Evolutionary conservation across 148 eudicot genomes (phyloP).

Genomic region (Rhododendron simsii): DNA sequence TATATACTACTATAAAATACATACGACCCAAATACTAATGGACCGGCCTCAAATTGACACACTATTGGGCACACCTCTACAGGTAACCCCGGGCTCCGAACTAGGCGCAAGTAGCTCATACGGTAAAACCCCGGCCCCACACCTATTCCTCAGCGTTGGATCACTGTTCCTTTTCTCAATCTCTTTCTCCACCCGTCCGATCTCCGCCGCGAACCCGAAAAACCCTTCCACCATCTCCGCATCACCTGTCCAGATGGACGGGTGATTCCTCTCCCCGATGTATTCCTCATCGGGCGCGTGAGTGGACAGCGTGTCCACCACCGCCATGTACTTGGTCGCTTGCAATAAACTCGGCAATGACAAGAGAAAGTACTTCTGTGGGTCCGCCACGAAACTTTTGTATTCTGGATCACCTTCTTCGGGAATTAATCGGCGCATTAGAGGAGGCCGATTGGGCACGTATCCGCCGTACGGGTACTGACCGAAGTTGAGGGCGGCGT

Average conservation of each 20-base stretch:
- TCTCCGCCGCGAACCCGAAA: slow-evolving; percentile 67
- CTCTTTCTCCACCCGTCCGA: slow-evolving; percentile 63
- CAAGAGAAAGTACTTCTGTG: slow-evolving; percentile 62
- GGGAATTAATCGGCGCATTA: slow-evolving; percentile 73
- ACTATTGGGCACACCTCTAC: slow-evolving; percentile 96
- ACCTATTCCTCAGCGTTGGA: slow-evolving; percentile 61
- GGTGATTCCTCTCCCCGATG: slow-evolving; percentile 70
- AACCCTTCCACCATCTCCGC: slow-evolving; percentile 63
- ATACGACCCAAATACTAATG: background rate
- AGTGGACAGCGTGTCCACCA: slow-evolving; percentile 83
- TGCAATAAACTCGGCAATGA: slow-evolving; percentile 76
- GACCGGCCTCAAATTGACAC: slow-evolving; percentile 52
- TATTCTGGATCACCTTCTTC: slow-evolving; percentile 80
- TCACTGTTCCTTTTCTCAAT: slow-evolving; percentile 67
- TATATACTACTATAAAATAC: too few relatives aligned
- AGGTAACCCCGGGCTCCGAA: slow-evolving; percentile 86
- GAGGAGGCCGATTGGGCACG: slow-evolving; percentile 84
- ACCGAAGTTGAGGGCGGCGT: slow-evolving; percentile 87
- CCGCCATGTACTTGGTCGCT: slow-evolving; percentile 90
- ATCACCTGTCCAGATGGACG: slow-evolving; percentile 81
- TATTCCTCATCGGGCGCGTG: slow-evolving; percentile 98
- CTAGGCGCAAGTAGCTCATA: slow-evolving; percentile 89
- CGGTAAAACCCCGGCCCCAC: slow-evolving; percentile 93
- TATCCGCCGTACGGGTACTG: slow-evolving; percentile 98
- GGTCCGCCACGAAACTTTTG: slow-evolving; percentile 47